Base-by-base conservation (phyloP, 768 basidiomycete genomes). In the Hericium rajendrae region DNA sequence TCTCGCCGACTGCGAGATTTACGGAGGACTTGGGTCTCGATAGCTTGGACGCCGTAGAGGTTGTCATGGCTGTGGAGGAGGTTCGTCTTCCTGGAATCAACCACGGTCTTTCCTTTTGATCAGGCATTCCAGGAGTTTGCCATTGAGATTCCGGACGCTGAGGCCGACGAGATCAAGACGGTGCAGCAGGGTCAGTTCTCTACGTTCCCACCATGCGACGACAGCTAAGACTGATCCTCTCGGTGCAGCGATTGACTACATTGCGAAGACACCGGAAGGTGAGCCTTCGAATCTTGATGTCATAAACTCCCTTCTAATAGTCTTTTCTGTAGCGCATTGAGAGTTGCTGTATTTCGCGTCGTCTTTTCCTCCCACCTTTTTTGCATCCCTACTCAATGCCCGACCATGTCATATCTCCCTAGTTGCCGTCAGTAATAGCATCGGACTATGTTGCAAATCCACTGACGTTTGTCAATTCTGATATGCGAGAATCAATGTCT, bases 31-130 rank as follows among this genome's bases (percentile, higher is more conserved):
- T 97, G 53, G 92, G 91, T 32, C 79, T 97, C 37, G 97, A 99
- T 73, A 97, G 94, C 66, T 76, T 99, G 69, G 97, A 99, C 71
- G 82, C 94, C 18, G 94, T 99, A 18, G 97, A 99, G 72, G 94
- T 97, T 26, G 91, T 98, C 65, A 97, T 99, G 94, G 93, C 95
- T 41, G 87, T 99, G 64, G 97, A 99, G 75, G 97, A 94, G 82
- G 87, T 84, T 64, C 48, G 68, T 48, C 38, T 52, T 41, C 4
- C 18, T 49, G 24, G 10, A 40, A 18, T 46, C 40, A 28, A 38
- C 56, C n/a, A 20, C 9, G 2, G 32, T 6, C 6, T 32, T 49
- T 56, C 15, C 46, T 18, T 55, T 58, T 55, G 41, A 41, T 41
- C 16, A 40, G 53, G 54, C 20, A 56, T 6, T 54, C 38, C 65